phyloP scores from a whole-genome alignment of 371 early-diverging fungal genomes.

The Coemansia sp. region DNA sequence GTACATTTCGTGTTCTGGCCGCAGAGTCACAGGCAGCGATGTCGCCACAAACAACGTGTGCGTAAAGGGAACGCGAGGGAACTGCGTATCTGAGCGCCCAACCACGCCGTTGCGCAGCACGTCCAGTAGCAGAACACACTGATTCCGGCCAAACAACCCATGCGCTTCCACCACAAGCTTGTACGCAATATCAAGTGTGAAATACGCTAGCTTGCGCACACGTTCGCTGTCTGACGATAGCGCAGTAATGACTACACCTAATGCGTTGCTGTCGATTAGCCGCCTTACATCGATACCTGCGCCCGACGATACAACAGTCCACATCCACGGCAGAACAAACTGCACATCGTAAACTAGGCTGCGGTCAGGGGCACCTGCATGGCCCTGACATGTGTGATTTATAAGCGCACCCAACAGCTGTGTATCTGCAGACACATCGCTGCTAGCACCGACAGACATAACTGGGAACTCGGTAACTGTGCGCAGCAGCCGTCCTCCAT shows the following conservation, averaged over 20 bases:
- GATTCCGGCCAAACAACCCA: constrained; percentile 21
- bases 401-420: neutral
- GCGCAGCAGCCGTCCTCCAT: constrained; percentile 24
- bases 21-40: constrained; percentile 31
- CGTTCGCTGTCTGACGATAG: constrained; percentile 31
- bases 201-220: constrained; percentile 44
- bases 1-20: constrained; percentile 44
- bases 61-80: constrained; percentile 39
- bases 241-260: constrained; percentile 32
- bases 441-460: neutral
- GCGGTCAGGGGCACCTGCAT: neutral
- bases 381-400: neutral
- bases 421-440: neutral
- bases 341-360: constrained; percentile 23
- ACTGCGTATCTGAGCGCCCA: constrained; percentile 5
- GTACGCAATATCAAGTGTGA: constrained; percentile 28
- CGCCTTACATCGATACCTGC: constrained; percentile 15
- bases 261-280: constrained; percentile 34
- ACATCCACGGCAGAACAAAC: constrained; percentile 42
- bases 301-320: constrained; percentile 29
- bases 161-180: constrained; percentile 7
- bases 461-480: constrained; percentile 40
- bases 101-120: constrained; percentile 41
- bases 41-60: constrained; percentile 39
- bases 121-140: constrained; percentile 35